Base-by-base conservation (phyloP, 2,329 filamentous ascomycete species). In the Grosmannia clavigera region DNA sequence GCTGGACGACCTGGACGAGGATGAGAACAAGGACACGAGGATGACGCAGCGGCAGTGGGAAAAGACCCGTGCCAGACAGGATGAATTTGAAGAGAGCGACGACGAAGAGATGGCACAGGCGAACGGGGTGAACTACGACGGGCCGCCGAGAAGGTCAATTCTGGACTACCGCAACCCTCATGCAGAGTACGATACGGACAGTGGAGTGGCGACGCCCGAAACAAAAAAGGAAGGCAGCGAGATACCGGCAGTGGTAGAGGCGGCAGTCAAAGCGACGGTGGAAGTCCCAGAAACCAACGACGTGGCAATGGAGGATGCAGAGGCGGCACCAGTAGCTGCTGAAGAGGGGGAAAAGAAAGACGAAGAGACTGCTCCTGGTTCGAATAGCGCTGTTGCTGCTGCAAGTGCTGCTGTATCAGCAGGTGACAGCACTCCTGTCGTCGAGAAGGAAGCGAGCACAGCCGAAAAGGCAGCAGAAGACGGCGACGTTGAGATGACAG, bases 71-170 rank as follows among this genome's bases (percentile, higher is more conserved):
- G 81, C 85, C 58, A 83, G 88, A 61, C 83, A 89, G 9, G 88
- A 88, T 66, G 92, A 96, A 69, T 83, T 92, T 52, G 88, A 91
- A 61, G 88, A 94, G 52, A 95, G 89, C 64, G 91, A 95, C 62
- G 90, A 96, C 62, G 92, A 97, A 67, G 90, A 95, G 12, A 83
- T 90, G 72, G 82, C 82, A 51, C 77, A 78, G 51, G 80, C 81
- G 46, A 90, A 94, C 65, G 92, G 91, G 19, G 80, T 91, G 73
- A 64, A 62, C 61, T 64, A 66, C 57, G 38, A 78, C 75, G 35
- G 77, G 57, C 52, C 64, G 74, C 33, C 73, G 60, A 76, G 77
- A 65, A 78, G 78, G 22, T 75, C 75, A 1, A 83, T 83, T 65
- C 74, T 72, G 57, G 80, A 83, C 65, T 81, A 75, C 66, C 72